Evolutionary conservation across 179 eudicot species (phyloP).

Genomic region (Silene coronaria): DNA sequence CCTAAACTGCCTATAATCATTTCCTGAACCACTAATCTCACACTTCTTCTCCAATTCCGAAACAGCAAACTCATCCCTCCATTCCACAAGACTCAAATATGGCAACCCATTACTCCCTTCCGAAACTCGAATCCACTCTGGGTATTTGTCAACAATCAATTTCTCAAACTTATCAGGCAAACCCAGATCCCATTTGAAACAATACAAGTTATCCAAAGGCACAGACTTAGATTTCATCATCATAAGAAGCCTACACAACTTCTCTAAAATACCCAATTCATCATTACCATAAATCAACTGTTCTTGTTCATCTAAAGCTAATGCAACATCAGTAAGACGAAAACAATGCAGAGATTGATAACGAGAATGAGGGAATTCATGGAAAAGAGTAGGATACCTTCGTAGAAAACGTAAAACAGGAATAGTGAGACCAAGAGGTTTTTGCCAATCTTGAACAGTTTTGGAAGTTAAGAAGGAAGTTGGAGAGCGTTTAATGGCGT

Average conservation of each 20-base stretch:
- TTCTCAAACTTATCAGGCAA: constrained; percentile 70
- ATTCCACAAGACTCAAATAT: constrained; percentile 47
- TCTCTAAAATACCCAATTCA: constrained; percentile 27
- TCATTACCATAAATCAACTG: constrained; percentile 25
- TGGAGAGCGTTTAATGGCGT: constrained; percentile 63
- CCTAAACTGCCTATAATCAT: constrained; percentile 45
- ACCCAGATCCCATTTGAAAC: constrained; percentile 81
- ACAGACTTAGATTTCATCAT: constrained; percentile 29
- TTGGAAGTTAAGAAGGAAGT: constrained; percentile 57
- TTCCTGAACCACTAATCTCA: constrained; percentile 31
- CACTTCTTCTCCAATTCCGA: constrained; percentile 55
- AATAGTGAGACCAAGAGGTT: constrained; percentile 64
- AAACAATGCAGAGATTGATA: constrained; percentile 72
- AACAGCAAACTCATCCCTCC: constrained; percentile 63
- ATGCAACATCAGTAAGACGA: constrained; percentile 52
- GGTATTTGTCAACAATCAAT: constrained; percentile 37
- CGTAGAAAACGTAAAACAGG: constrained; percentile 82
- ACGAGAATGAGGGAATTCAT: constrained; percentile 74
- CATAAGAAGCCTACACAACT: constrained; percentile 34
- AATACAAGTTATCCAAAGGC: constrained; percentile 28
- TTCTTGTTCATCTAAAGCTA: constrained; percentile 41
- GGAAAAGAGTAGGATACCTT: constrained; percentile 77
- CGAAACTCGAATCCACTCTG: constrained; percentile 47
- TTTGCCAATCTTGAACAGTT: constrained; percentile 59
- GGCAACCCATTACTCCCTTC: constrained; percentile 44